Conservation (phyloP, 768 basidiomycete genomes). For the Nevesoporus exiguus region DNA sequence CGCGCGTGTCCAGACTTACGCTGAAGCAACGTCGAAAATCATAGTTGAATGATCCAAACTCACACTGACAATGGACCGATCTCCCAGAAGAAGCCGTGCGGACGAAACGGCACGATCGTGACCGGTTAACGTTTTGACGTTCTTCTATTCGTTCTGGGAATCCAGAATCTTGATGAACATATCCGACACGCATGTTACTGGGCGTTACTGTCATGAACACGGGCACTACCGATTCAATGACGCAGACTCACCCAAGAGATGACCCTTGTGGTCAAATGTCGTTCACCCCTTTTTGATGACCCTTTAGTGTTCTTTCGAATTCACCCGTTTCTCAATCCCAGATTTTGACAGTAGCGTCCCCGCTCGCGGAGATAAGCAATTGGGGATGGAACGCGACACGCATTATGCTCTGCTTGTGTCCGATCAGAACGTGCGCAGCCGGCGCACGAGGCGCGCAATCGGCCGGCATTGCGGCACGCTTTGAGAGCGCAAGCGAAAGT, state of each 20-base stretch:
- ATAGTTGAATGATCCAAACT: constrained; percentile 85
- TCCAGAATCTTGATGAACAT: constrained; percentile 93
- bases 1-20: constrained; percentile 46
- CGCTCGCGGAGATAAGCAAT: constrained; percentile 78
- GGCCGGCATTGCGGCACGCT: constrained; percentile 56
- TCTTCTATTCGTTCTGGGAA: constrained; percentile 85
- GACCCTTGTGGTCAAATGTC: constrained; percentile 87
- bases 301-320: constrained; percentile 87
- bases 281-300: constrained; percentile 84
- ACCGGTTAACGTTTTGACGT: constrained; percentile 79
- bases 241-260: constrained; percentile 59
- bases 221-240: background rate
- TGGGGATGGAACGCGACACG: constrained; percentile 83
- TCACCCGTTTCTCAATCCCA: constrained; percentile 98
- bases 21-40: constrained; percentile 83
- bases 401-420: constrained; percentile 75
- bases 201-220: constrained; percentile 2
- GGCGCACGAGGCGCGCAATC: constrained; percentile 91
- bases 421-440: constrained; percentile 70
- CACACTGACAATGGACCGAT: constrained; percentile 79
- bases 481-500: constrained; percentile 46
- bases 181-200: constrained; percentile 71
- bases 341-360: constrained; percentile 87
- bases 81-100: constrained; percentile 81
- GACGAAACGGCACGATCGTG: constrained; percentile 91